A percentile compares a stretch with the other conserved stretches of the same genome.
Evolutionary conservation across 176 grass and related monocot genomes (phyloP).

Genomic region (Oryza australiensis): DNA sequence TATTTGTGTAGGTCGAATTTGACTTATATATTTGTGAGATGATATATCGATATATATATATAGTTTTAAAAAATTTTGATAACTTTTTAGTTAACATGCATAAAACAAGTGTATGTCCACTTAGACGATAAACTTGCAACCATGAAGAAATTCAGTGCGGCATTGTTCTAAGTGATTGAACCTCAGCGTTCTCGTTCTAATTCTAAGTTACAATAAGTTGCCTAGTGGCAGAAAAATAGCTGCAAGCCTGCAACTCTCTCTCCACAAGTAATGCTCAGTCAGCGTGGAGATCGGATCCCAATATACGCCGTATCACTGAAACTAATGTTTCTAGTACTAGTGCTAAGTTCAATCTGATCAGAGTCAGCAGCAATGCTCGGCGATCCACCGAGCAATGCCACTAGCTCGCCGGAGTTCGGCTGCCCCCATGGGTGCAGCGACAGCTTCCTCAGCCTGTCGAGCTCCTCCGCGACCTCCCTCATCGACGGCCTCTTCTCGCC

Average conservation of each 20-base stretch:
- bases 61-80: no score
- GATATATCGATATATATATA: no score
- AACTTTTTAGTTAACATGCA: no score
- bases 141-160: background rate
- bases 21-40: no score
- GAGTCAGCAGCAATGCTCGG: background rate
- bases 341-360: constrained; percentile 22
- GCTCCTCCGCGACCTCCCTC: constrained; percentile 52
- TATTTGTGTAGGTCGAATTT: no score
- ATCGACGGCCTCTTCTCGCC: constrained; percentile 61
- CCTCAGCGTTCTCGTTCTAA: no score
- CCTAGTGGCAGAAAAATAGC: background rate
- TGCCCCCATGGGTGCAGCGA: constrained; percentile 35
- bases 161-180: no score
- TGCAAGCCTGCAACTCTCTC: background rate
- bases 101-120: no score
- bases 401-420: constrained; percentile 27
- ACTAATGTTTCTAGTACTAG: background rate
- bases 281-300: constrained; percentile 48
- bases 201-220: no score
- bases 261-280: background rate
- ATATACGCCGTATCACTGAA: constrained; percentile 30
- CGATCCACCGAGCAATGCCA: constrained; percentile 28
- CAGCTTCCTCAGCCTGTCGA: constrained; percentile 43
- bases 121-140: no score